Evolutionary conservation across 1,284 basidiomycete genomes (phyloP).

Genomic region (Papiliotrema laurentii): DNA sequence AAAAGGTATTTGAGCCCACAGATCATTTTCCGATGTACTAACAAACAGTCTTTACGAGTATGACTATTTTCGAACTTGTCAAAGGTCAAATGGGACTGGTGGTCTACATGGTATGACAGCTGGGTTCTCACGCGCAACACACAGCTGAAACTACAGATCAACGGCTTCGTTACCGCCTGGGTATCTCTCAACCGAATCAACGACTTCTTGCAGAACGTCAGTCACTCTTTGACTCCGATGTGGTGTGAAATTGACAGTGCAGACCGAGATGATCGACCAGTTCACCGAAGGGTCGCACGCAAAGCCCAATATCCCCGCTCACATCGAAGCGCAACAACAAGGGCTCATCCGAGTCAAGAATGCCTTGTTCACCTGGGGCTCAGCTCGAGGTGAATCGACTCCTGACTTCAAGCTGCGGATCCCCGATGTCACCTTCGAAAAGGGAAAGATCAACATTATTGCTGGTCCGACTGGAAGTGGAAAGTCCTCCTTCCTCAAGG

Average conservation of each 20-base stretch:
- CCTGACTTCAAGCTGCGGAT: conserved; percentile 53
- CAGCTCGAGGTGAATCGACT: conserved; percentile 21
- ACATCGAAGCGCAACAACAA: conserved; percentile 33
- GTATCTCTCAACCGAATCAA: conserved; percentile 54
- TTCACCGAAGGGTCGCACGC: conserved; percentile 42
- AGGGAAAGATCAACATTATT: conserved; percentile 58
- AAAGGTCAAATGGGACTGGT: conserved; percentile 38
- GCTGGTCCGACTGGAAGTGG: conserved; percentile 56
- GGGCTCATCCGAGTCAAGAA: conserved; percentile 39
- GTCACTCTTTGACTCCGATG: conserved; percentile 3
- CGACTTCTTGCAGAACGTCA: conserved; percentile 52
- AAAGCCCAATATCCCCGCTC: conserved; percentile 18
- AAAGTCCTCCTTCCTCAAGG: conserved; percentile 45
- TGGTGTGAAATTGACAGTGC: conserved; percentile 7
- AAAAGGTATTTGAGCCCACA: conserved; percentile 18
- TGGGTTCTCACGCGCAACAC: background rate
- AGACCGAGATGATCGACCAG: conserved; percentile 57
- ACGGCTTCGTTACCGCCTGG: conserved; percentile 45
- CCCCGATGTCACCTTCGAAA: conserved; percentile 57
- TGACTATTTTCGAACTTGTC: conserved; percentile 46
- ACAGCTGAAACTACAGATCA: conserved; percentile 32
- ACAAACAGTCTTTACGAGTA: conserved; percentile 41
- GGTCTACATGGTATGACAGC: conserved; percentile 27
- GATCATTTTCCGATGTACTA: background rate
- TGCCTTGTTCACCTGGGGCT: conserved; percentile 42